Base-by-base conservation (phyloP, 2,329 filamentous ascomycete species). In the Hymenoscyphus occultus region DNA sequence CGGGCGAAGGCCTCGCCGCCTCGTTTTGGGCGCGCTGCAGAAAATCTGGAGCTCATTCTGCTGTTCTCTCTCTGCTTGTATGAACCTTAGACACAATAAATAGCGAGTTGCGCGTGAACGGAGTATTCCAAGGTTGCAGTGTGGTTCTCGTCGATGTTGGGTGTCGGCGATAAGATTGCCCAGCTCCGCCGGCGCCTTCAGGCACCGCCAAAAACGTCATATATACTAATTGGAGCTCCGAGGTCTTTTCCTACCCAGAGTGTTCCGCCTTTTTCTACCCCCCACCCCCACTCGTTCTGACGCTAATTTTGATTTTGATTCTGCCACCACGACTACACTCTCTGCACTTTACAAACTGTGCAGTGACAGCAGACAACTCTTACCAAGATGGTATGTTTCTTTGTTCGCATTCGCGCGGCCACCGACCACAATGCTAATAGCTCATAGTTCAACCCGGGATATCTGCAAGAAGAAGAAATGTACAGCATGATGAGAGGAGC, bases 1-100 rank as follows among this genome's bases (percentile, higher is more conserved):
- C 91, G 88, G 56, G 90, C 87, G 75, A 91, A 96, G 72, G 89
- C 86, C 79, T 97, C 93, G 72, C 89, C 91, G 4, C 86, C 90
- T 69, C 93, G 89, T 79, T 94, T 96, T 10, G 92, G 92, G 45
- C 92, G 90, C 62, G 90, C 90, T 35, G 88, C 86, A 61, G 85
- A 82, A 74, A 82, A 84, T 71, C 83, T 78, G 62, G 84, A 84
- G 13, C 72, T 71, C 71, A 86, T 81, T 83, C 16, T 65, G 59
- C 16, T 35, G 7, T 28, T 28, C 32, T 57, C 32, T 57, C 32
- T 31, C 14, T 35, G 54, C 5, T 35, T 22, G 45, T 4, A 22
- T 22, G 22, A 51, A 22, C 22, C 22, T n/a, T 22, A 22, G 9
- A 22, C n/a, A 51, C n/a, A 51, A 12, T 51, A 10, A 51, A 51